Conservation (phyloP, 2,329 filamentous ascomycete genomes). For the Beauveria rudraprayagi region DNA sequence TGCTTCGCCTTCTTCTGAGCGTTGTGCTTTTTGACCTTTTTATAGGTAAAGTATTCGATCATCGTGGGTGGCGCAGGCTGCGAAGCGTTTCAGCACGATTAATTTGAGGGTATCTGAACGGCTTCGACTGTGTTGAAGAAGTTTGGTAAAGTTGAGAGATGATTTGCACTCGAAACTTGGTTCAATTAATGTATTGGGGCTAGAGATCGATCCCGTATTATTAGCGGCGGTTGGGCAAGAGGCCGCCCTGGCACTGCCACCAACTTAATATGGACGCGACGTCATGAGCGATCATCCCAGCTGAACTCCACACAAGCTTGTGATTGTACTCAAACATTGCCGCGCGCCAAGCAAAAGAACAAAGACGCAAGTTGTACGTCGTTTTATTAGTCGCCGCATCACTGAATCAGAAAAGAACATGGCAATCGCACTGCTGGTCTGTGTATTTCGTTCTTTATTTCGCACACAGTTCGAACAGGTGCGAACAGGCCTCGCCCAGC, state of each 20-base stretch:
- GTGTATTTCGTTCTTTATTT: too few relatives aligned
- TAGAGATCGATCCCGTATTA: neutral
- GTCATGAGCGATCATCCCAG: constrained; percentile 8
- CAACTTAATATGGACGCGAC: neutral
- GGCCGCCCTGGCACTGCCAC: constrained; percentile 10
- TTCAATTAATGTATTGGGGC: neutral
- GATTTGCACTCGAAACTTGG: neutral
- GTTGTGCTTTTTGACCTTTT: constrained; percentile 54
- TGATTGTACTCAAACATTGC: neutral
- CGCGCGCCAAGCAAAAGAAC: too few relatives aligned
- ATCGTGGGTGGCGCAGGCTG: constrained; percentile 29
- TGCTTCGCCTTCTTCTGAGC: constrained; percentile 37
- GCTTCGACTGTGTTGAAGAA: neutral
- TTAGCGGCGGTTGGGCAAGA: constrained; percentile 9
- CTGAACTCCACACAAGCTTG: constrained; percentile 9
- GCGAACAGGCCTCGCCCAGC: neutral
- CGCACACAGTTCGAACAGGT: too few relatives aligned
- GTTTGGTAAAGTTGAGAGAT: neutral
- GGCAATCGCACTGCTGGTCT: too few relatives aligned
- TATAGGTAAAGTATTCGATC: constrained; percentile 56
- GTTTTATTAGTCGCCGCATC: too few relatives aligned
- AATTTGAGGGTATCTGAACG: neutral
- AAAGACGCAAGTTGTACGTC: too few relatives aligned
- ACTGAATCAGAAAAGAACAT: too few relatives aligned
- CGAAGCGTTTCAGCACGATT: neutral